Percentiles rank a stretch among this genome's conserved stretches.
Conservation (phyloP, 805 yeast genomes). For the Candida rishiriensis region DNA sequence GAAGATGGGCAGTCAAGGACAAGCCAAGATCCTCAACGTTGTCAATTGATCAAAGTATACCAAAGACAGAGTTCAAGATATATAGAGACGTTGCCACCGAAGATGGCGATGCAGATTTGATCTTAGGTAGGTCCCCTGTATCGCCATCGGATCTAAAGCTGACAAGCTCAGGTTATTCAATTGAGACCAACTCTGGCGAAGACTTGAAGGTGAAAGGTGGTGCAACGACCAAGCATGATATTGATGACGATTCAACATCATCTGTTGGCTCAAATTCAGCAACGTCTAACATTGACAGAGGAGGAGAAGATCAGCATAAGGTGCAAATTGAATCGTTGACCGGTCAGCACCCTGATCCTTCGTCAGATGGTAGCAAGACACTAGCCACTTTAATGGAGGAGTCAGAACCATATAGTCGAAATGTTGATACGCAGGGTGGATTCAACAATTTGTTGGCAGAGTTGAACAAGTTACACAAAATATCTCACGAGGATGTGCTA, state of each 20-base stretch:
- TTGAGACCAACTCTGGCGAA: neutral
- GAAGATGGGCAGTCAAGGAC: neutral
- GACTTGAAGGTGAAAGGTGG: neutral
- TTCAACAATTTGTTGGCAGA: constrained; percentile 22
- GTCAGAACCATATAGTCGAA: neutral
- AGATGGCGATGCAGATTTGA: neutral
- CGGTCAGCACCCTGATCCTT: neutral
- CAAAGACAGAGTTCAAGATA: neutral
- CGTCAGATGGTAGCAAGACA: neutral
- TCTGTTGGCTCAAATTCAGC: neutral
- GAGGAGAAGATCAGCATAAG: neutral
- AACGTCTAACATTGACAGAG: neutral
- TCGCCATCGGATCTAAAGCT: no score
- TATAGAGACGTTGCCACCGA: neutral
- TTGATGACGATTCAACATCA: neutral
- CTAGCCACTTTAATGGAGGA: constrained; percentile 6
- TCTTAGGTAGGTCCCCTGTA: neutral
- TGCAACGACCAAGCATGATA: neutral
- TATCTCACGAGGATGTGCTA: constrained; percentile 8
- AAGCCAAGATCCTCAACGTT: neutral
- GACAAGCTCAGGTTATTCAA: no score
- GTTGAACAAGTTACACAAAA: constrained; percentile 19
- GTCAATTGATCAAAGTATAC: neutral
- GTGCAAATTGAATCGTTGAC: neutral
- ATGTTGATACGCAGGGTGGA: constrained; percentile 2